Evolutionary conservation across 192 early-diverging fungal species (phyloP).

Genomic region (Chytriomyces sp.): DNA sequence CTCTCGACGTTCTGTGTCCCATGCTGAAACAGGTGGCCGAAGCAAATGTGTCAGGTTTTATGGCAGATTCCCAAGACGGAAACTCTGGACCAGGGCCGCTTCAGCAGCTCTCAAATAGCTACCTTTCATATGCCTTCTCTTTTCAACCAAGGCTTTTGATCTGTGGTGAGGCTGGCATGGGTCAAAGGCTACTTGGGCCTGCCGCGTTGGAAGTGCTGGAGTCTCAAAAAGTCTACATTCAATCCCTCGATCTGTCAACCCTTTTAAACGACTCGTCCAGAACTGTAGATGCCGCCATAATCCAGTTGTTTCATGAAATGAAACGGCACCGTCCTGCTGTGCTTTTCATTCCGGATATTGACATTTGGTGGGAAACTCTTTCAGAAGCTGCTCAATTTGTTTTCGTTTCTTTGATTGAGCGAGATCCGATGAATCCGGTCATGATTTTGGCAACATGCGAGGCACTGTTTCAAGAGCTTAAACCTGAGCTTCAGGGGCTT

Average conservation of each 20-base stretch:
- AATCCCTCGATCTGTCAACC: constrained; percentile 60
- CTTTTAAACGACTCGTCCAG: constrained; percentile 41
- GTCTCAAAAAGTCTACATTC: constrained; percentile 55
- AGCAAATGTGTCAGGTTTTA: constrained; percentile 22
- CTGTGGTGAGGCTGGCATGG: constrained; percentile 63
- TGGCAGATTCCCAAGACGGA: constrained; percentile 2
- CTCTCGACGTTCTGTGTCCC: constrained; percentile 32
- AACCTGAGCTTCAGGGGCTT: constrained; percentile 31
- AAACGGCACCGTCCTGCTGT: constrained; percentile 64
- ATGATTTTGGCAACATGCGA: constrained; percentile 64
- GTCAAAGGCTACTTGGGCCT: constrained; percentile 59
- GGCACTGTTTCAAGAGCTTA: constrained; percentile 41
- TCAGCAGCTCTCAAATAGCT: background rate
- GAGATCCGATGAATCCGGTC: constrained; percentile 57
- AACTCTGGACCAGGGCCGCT: background rate
- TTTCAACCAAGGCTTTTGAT: constrained; percentile 69
- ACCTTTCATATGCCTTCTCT: constrained; percentile 35
- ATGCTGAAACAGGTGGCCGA: constrained; percentile 26
- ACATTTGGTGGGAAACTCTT: constrained; percentile 58
- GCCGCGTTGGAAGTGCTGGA: constrained; percentile 64
- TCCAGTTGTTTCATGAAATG: constrained; percentile 64
- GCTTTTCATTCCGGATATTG: constrained; percentile 62
- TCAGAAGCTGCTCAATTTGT: constrained; percentile 47
- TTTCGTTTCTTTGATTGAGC: constrained; percentile 57
- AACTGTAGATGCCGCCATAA: constrained; percentile 56